These are phyloP conservation scores for Amoeboaphelidium occidentale DNA, from an alignment of 371 early-diverging fungal species.

Conservation along the genomic window DNA sequence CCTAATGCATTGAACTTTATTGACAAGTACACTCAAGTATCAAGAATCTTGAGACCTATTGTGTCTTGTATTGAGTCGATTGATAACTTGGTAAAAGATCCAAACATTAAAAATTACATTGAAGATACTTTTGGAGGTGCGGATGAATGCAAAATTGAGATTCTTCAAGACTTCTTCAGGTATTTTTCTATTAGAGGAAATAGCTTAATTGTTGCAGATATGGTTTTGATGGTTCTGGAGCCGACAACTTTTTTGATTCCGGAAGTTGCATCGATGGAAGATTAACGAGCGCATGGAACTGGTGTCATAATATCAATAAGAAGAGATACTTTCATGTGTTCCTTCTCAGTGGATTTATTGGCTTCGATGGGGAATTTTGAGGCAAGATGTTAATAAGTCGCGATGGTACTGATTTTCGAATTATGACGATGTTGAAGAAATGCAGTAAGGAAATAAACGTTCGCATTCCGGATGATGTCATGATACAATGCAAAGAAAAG, in stretches of 20 bases:
- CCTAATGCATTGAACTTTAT: constrained; percentile 75
- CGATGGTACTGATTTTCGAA: too few species aligned
- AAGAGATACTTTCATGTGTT: constrained; percentile 77
- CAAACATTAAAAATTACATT: constrained; percentile 32
- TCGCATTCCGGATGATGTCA: too few species aligned
- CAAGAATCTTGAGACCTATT: constrained; percentile 72
- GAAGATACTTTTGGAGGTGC: constrained; percentile 36
- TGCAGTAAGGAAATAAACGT: too few species aligned
- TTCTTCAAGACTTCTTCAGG: constrained; percentile 53
- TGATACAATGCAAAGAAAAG: too few species aligned
- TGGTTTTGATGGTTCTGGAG: constrained; percentile 90
- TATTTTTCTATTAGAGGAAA: too few species aligned
- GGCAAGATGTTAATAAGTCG: too few species aligned
- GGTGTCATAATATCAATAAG: constrained; percentile 80
- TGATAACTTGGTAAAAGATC: constrained; percentile 27
- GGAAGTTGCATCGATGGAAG: constrained; percentile 93
- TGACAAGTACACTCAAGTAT: constrained; percentile 85
- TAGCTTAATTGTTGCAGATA: too few species aligned
- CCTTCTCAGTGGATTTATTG: constrained; percentile 42
- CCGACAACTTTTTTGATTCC: constrained; percentile 76
- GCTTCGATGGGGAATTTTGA: constrained; percentile 17
- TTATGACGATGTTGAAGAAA: too few species aligned
- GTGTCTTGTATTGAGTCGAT: constrained; percentile 42
- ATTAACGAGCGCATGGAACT: constrained; percentile 24
- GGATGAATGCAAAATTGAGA: constrained; percentile 14